Conservation (phyloP, 441 rosid genomes). For the Euphorbia schlechtendalii region DNA sequence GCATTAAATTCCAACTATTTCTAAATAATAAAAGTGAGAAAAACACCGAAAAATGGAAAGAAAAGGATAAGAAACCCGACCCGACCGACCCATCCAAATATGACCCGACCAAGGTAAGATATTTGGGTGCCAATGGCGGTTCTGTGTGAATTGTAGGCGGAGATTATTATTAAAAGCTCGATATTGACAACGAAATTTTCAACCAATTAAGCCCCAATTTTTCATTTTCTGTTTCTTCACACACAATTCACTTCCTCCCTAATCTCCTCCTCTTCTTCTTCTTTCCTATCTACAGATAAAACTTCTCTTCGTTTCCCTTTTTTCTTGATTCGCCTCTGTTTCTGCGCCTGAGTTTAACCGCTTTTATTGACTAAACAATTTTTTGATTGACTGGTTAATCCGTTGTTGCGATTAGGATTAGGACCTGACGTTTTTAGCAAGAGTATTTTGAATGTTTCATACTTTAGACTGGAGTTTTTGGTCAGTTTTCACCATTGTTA, state of each 20-base stretch:
- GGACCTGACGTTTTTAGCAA: not conserved
- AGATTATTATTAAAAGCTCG: not conserved
- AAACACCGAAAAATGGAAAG: no score
- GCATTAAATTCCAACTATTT: no score
- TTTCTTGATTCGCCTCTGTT: not conserved
- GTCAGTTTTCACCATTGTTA: not conserved
- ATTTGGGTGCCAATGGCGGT: not conserved
- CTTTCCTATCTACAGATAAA: not conserved
- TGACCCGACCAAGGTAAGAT: not conserved
- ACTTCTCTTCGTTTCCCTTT: not conserved
- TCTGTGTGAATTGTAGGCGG: not conserved
- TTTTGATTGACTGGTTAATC: not conserved
- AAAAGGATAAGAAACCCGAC: no score
- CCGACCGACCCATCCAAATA: not conserved
- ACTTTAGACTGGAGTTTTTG: not conserved
- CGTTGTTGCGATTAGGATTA: not conserved
- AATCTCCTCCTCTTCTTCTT: not conserved
- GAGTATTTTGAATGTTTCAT: not conserved
- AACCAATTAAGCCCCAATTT: not conserved
- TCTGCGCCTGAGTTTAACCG: not conserved
- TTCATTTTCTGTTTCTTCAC: not conserved
- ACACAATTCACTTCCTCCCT: conserved; percentile 3
- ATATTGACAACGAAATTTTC: not conserved
- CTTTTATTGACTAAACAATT: not conserved
- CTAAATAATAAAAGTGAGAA: no score